Base-by-base conservation (phyloP, 768 basidiomycete genomes). In the Tylopilus subfusipes region DNA sequence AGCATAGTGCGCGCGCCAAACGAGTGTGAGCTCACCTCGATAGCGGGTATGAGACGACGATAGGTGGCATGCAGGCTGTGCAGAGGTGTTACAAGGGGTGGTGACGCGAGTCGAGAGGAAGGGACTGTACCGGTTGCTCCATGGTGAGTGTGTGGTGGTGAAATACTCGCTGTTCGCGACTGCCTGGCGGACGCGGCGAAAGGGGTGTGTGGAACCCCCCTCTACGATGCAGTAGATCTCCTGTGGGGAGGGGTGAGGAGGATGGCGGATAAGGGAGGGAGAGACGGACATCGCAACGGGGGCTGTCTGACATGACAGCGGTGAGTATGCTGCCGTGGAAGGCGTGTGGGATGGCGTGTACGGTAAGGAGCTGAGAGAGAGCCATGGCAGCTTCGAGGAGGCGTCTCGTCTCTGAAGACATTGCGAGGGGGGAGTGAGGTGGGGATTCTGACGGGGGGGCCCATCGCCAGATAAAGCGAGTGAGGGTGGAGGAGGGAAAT, bases 161-260 rank as follows among this genome's bases (percentile, higher is more conserved):
- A 90, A 82, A 62, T 85, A 80, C 31, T 82, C 78, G 63, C 75
- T 84, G 27, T 80, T 81, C 29, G 82, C 72, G 50, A 89, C 66
- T 13, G 90, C 89, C 59, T 91, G 87, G 53, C 90, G 83, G 43
- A 90, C 87, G 54, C 85, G 82, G 54, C 88, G 82, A 68, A 92
- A 93, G 0, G 89, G 85, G 68, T 92, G 85, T 1, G 78, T 70
- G 33, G 81, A 70, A n/a, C 85, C 82, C 43, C 84, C 83, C 70
- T 92, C 86, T 56, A 91, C 89, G 67, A 93, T 84, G 68, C 90
- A 93, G 58, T 78, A 85, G 50, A 93, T 87, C 72, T 93, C 90
- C 91, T 93, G 69, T 6, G 13, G 36, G n/a, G 43, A 24, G 39
- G 25, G 18, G 36, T 68, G 54, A 65, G 61, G 25, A 52, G 16